Evolutionary conservation across 179 eudicot genomes (phyloP).

Genomic region (Camellia oleifera): DNA sequence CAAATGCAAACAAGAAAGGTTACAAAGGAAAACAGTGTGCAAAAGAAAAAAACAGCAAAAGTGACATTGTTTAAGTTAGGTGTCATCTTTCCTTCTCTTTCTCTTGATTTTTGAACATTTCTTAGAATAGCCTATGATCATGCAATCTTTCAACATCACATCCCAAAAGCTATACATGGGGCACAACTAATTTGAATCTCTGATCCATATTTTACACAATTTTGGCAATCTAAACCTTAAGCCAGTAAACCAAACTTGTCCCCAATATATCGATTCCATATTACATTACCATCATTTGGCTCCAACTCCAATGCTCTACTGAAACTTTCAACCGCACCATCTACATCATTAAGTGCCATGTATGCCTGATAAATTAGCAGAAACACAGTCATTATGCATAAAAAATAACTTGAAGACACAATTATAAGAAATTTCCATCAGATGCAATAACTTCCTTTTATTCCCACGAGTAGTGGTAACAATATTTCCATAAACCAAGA

Average conservation of each 20-base stretch:
- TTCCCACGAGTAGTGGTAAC: background rate
- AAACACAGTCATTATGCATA: background rate
- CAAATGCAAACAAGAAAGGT: background rate
- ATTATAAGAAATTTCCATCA: background rate
- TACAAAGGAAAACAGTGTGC: background rate
- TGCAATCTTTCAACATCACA: background rate
- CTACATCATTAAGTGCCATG: slow-evolving; percentile 65
- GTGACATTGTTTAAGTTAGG: background rate
- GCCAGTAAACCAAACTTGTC: background rate
- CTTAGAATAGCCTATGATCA: background rate
- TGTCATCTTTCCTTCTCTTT: background rate
- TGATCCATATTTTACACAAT: background rate
- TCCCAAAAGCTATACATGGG: background rate
- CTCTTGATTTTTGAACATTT: background rate
- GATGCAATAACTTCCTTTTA: background rate
- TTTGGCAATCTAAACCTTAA: background rate
- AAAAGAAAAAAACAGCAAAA: background rate
- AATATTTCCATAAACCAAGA: too few species aligned
- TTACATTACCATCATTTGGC: slow-evolving; percentile 68
- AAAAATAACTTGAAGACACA: background rate
- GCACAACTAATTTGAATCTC: background rate
- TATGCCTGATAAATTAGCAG: slow-evolving; percentile 44
- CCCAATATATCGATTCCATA: background rate
- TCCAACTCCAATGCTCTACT: slow-evolving; percentile 64
- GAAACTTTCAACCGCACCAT: slow-evolving; percentile 72